phyloP scores from a whole-genome alignment of 306 rosid genomes.

The Sphenostylis stenocarpa region DNA sequence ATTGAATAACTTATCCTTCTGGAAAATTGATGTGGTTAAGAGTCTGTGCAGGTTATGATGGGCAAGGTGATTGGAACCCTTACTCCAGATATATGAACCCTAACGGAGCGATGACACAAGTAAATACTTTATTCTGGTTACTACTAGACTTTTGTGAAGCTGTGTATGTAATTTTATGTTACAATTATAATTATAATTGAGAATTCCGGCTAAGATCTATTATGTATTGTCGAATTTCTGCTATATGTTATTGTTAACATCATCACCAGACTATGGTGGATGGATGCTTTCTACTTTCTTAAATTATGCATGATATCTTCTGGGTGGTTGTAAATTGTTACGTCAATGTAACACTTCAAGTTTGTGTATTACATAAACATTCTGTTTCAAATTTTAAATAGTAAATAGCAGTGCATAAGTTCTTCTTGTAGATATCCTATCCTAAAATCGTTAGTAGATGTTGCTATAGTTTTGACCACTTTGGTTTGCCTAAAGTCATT shows the following conservation, averaged over 20 bases:
- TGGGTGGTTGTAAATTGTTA: neutral
- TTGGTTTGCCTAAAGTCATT: neutral
- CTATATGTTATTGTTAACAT: neutral
- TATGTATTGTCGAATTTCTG: neutral
- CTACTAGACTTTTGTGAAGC: neutral
- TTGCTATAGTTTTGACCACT: conserved; percentile 1
- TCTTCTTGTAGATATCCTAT: neutral
- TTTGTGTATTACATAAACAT: neutral
- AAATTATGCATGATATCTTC: neutral
- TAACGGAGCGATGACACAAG: conserved; percentile 48
- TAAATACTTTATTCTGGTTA: conserved; percentile 28
- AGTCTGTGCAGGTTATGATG: conserved; percentile 39
- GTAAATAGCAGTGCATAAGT: neutral
- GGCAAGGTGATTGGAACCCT: conserved; percentile 39
- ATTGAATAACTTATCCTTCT: neutral
- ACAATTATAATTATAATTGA: neutral
- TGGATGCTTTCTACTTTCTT: neutral
- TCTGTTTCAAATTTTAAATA: neutral
- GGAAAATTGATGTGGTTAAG: neutral
- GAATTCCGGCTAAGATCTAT: neutral
- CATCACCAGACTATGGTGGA: neutral
- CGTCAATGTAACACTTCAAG: neutral
- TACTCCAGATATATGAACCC: conserved; percentile 39
- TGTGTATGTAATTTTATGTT: neutral
- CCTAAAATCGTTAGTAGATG: neutral